phyloP scores from a whole-genome alignment of 495 filamentous ascomycete genomes.

The Entonaema liquescens region DNA sequence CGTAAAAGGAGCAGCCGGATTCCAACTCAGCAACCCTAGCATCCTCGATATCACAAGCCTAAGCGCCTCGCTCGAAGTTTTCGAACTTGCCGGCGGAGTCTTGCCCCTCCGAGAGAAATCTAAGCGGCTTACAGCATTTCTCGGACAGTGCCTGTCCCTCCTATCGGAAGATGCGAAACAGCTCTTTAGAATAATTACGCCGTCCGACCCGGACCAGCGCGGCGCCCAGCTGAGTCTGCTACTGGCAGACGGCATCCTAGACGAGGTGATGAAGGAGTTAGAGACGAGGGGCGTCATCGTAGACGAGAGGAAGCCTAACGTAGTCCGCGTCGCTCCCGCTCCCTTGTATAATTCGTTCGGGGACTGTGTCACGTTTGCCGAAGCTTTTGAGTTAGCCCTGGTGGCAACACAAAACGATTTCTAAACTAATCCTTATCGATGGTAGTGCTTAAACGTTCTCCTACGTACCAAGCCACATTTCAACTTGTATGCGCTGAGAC shows the following conservation, averaged over 20 bases:
- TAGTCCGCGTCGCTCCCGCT: slow-evolving; percentile 89
- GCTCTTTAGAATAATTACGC: slow-evolving; percentile 83
- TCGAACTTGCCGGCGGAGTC: slow-evolving; percentile 75
- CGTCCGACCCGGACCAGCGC: slow-evolving; percentile 71
- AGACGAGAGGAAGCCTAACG: slow-evolving; percentile 90
- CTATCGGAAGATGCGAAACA: slow-evolving; percentile 53
- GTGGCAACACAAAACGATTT: slow-evolving; percentile 40
- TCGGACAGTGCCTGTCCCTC: slow-evolving; percentile 71
- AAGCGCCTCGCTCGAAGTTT: slow-evolving; percentile 79
- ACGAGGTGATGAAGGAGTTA: slow-evolving; percentile 71
- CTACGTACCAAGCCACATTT: not conserved
- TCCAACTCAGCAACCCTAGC: slow-evolving; percentile 74
- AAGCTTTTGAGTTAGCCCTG: slow-evolving; percentile 66
- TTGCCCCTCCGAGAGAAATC: slow-evolving; percentile 75
- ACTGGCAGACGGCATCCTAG: slow-evolving; percentile 72
- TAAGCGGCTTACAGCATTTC: slow-evolving; percentile 76
- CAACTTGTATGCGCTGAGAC: not conserved
- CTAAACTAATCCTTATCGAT: not conserved
- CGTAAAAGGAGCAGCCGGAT: slow-evolving; percentile 72
- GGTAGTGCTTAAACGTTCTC: not conserved
- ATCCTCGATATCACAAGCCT: slow-evolving; percentile 75
- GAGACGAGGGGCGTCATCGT: slow-evolving; percentile 78
- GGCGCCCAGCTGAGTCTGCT: slow-evolving; percentile 88
- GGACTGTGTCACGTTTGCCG: slow-evolving; percentile 81
- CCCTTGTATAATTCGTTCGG: slow-evolving; percentile 87